Evolutionary conservation across 106 monocot genomes (phyloP), one percentile per base, ranked within the genome.

Genomic region (Dendrobium huoshanense): DNA sequence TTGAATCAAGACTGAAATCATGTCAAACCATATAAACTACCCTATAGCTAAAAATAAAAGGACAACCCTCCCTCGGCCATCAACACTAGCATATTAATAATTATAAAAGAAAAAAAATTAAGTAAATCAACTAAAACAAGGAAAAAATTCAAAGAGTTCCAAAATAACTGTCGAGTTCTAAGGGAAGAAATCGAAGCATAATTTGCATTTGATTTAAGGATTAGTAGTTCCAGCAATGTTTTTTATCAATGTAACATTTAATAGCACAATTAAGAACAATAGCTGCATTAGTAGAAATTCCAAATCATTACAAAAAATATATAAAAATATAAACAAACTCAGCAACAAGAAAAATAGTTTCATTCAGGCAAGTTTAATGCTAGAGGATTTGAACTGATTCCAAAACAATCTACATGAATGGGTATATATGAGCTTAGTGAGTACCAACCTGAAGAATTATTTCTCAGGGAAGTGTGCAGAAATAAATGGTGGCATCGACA

Each of bases 401-500:
- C 19, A 22, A 9, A 61, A 61, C 22, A 61, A 61, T 61, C 22
- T 61, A 51, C 51, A n/a, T 22, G 61, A 3, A 61, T 22, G 61
- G 7, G n/a, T 61, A 61, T 61, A n/a, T 61, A 70, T 37, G n/a
- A 70, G 33, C 13, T 70, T 70, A 31, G 4, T 37, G 18, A 55
- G 37, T 19, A 22, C 68, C 72, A 76, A 99, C 98, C 98, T 91
- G 98, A 95, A 84, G 88, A 84, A 87, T 90, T 99, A 78, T 89
- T 79, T 55, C 91, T 85, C 78, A 99, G 87, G 70, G 98, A 93
- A 77, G 80, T 83, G 61, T 99, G 98, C 25, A 99, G 87, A 87
- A 86, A 99, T 70, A 99, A 83, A 86, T 95, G 91, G 77, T 99
- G 98, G 79, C 83, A 91, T 33, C 85, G 84, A 80, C 93, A 91